Evolutionary conservation across 2,329 filamentous ascomycete genomes (phyloP).

Genomic region (Apiospora rasikravindrae): DNA sequence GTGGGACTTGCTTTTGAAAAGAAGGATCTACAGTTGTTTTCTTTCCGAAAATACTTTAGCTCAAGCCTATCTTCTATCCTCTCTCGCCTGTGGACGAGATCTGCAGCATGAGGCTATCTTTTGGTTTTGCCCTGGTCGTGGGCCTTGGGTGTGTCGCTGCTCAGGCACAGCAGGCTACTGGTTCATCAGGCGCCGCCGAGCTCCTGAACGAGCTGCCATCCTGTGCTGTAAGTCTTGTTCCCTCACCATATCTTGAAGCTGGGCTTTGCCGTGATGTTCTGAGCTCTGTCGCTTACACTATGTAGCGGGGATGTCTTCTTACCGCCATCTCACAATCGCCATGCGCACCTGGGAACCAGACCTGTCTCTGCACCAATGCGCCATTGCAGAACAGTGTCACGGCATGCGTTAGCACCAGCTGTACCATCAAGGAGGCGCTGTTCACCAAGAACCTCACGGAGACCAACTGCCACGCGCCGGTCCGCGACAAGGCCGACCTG

Average conservation of each 20-base stretch:
- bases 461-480: conserved; percentile 35
- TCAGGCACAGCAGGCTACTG: not conserved
- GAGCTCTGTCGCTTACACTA: not conserved
- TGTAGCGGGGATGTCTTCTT: conserved; percentile 35
- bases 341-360: conserved; percentile 35
- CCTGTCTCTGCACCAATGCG: conserved; percentile 40
- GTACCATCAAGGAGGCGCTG: conserved; percentile 39
- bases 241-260: not conserved
- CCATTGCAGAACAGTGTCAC: conserved; percentile 33
- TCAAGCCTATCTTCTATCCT: not conserved
- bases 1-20: not conserved
- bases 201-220: conserved; percentile 32
- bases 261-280: not conserved
- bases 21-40: not conserved
- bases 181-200: not conserved
- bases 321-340: conserved; percentile 32
- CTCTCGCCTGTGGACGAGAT: not conserved
- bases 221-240: conserved; percentile 37
- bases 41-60: not conserved
- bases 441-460: conserved; percentile 29
- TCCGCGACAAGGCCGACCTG: conserved; percentile 39
- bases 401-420: conserved; percentile 35
- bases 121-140: not conserved
- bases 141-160: not conserved
- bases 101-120: not conserved